Conservation (phyloP, 2,329 filamentous ascomycete species). For the Cercospora berteroae region DNA sequence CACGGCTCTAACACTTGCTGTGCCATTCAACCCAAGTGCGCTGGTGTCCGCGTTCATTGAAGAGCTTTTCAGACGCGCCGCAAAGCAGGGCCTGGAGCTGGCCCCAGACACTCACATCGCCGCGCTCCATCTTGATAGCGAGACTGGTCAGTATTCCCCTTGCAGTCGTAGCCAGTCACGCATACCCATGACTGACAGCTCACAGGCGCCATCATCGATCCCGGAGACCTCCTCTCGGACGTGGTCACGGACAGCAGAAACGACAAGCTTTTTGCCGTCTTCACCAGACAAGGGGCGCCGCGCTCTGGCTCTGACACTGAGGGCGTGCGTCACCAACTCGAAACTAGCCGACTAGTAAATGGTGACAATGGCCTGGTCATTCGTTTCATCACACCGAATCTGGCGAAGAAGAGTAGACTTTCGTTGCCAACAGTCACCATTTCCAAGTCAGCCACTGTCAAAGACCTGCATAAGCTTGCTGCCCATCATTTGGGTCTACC, state of each 20-base stretch:
- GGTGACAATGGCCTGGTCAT: conserved; percentile 20
- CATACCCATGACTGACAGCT: neutral
- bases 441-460: conserved; percentile 23
- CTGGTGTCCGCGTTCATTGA: conserved; percentile 23
- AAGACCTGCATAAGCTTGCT: conserved; percentile 29
- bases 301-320: neutral
- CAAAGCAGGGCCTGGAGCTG: conserved; percentile 19
- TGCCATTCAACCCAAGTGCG: conserved; percentile 25
- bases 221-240: conserved; percentile 32
- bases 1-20: conserved; percentile 18
- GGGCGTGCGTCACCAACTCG: conserved; percentile 7
- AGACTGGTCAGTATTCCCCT: neutral
- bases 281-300: conserved; percentile 6
- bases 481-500: conserved; percentile 27
- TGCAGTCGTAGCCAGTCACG: neutral
- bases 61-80: conserved; percentile 24
- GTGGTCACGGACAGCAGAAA: conserved; percentile 23
- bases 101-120: conserved; percentile 20
- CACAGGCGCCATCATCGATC: conserved; percentile 33
- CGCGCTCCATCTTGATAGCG: conserved; percentile 30
- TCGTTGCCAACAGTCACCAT: conserved; percentile 21
- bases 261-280: conserved; percentile 32
- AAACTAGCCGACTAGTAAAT: neutral
- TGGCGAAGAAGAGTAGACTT: conserved; percentile 25
- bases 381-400: conserved; percentile 34